These are phyloP conservation scores for Haematococcus lacustris DNA, from an alignment of 139 green algal species.

Conservation along the genomic window DNA sequence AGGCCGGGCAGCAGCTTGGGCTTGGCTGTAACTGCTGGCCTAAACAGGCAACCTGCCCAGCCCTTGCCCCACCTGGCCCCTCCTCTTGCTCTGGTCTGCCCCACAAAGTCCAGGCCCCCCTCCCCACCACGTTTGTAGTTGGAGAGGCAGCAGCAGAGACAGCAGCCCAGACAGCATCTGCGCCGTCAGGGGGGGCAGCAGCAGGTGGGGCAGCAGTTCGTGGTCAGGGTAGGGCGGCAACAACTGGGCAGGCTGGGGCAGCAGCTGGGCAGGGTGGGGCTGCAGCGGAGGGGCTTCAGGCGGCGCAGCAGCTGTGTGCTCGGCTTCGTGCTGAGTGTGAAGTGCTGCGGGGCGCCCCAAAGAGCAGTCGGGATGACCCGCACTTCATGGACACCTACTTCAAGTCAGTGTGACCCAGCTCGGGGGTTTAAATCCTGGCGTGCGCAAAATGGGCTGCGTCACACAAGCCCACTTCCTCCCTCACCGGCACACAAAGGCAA, in stretches of 20 bases:
- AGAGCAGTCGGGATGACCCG: constrained; percentile 56
- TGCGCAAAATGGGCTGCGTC: too few relatives aligned
- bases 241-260: not conserved
- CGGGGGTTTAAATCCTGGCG: too few relatives aligned
- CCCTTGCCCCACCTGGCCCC: too few relatives aligned
- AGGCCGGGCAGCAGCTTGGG: too few relatives aligned
- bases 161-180: not conserved
- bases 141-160: constrained; percentile 4
- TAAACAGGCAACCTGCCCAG: too few relatives aligned
- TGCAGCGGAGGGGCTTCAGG: not conserved
- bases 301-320: constrained; percentile 42
- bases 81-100: too few relatives aligned
- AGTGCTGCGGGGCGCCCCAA: constrained; percentile 47
- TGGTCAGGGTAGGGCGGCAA: not conserved
- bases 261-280: not conserved
- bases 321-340: constrained; percentile 57
- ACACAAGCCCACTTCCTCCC: too few relatives aligned
- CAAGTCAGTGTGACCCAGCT: constrained; percentile 3
- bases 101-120: too few relatives aligned
- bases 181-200: constrained; percentile 1
- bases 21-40: too few relatives aligned
- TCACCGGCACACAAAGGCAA: too few relatives aligned
- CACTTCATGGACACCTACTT: constrained; percentile 78
- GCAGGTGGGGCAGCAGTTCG: not conserved
- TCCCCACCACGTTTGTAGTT: too few relatives aligned